phyloP scores from a whole-genome alignment of 1,284 basidiomycete species.

The Amanita bisporigera region DNA sequence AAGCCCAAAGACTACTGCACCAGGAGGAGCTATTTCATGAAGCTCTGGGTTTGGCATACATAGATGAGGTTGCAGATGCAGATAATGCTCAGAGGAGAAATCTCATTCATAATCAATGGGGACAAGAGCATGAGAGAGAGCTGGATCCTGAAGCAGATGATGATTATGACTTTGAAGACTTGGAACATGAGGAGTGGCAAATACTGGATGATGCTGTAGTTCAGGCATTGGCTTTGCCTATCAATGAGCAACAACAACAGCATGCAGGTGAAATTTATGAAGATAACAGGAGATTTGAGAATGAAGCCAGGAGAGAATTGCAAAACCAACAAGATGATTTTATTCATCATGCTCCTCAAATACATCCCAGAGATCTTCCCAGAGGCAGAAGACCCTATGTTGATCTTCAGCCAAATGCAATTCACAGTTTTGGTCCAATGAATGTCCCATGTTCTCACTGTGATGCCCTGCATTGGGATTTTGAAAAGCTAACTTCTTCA shows the following conservation, averaged over 20 bases:
- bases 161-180: neutral
- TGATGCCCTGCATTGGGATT: too few species aligned
- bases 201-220: neutral
- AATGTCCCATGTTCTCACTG: too few species aligned
- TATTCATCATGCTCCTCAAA: neutral
- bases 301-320: neutral
- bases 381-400: neutral
- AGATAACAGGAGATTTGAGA: constrained; percentile 2
- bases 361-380: neutral
- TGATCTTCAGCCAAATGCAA: neutral
- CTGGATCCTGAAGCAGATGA: neutral
- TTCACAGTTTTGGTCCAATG: too few species aligned
- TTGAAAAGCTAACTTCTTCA: too few species aligned
- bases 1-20: neutral
- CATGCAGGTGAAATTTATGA: neutral
- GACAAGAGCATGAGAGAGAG: neutral
- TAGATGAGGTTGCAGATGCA: neutral
- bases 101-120: neutral
- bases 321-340: neutral
- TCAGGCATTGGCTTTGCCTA: neutral
- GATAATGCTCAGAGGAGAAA: neutral
- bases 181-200: neutral
- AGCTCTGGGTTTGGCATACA: neutral
- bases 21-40: neutral
- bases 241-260: neutral